phyloP scores from a whole-genome alignment of 2,329 filamentous ascomycete genomes.

The Stenocarpella maydis region DNA sequence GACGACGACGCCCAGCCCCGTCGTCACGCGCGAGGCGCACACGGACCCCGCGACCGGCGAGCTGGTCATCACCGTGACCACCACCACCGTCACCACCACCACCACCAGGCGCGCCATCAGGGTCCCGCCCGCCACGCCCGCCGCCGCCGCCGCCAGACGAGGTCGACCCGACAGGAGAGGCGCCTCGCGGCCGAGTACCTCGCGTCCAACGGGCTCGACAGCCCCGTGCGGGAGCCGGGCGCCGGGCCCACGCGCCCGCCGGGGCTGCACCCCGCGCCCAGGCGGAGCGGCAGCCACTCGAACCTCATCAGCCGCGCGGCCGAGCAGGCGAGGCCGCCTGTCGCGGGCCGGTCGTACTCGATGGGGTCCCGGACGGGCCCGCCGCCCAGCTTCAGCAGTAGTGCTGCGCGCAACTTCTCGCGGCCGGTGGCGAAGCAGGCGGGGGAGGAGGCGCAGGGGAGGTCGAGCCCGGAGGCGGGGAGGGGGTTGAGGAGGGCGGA shows the following conservation, averaged over 20 bases:
- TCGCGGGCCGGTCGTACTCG: background rate
- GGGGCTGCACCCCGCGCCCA: background rate
- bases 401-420: background rate
- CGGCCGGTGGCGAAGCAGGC: background rate
- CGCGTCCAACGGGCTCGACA: background rate
- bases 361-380: slow-evolving; percentile 10
- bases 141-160: background rate
- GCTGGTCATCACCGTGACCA: background rate
- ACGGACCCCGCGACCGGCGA: background rate
- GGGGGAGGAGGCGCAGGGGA: background rate
- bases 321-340: background rate
- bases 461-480: background rate
- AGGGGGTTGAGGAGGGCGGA: background rate
- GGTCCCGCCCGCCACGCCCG: background rate
- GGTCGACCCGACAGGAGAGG: slow-evolving; percentile 14
- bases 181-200: slow-evolving; percentile 4
- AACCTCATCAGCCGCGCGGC: background rate
- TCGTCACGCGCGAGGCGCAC: slow-evolving; percentile 5
- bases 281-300: background rate
- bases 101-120: slow-evolving; percentile 4
- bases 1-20: background rate
- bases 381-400: background rate
- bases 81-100: background rate
- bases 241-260: background rate
- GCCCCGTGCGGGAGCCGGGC: background rate